These are phyloP conservation scores for Sanguinoderma infundibulare DNA, from an alignment of 1,284 basidiomycete species.

Conservation along the genomic window DNA sequence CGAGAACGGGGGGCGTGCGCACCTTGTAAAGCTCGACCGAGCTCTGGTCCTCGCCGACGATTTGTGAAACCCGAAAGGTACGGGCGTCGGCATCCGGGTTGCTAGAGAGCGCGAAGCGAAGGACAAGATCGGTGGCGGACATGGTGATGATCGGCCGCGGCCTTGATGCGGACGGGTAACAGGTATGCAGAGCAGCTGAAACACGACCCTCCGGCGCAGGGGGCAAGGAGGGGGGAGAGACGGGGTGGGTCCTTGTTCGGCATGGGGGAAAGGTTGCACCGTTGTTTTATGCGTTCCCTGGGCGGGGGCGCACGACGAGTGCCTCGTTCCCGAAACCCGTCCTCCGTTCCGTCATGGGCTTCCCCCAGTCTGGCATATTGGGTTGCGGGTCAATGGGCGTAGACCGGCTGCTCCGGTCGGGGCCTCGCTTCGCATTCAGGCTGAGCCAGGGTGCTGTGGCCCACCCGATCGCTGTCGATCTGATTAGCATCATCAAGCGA, in stretches of 20 bases:
- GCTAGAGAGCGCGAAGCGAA: conserved; percentile 47
- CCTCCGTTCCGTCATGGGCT: conserved; percentile 1
- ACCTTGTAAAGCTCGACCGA: conserved; percentile 54
- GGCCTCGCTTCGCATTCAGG: background rate
- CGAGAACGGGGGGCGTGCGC: conserved; percentile 1
- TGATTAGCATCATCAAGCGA: conserved; percentile 30
- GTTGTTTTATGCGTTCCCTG: conserved; percentile 8
- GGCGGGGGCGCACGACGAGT: background rate
- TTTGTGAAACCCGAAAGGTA: conserved; percentile 46
- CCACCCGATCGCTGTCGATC: conserved; percentile 29
- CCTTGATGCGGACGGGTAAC: conserved; percentile 1
- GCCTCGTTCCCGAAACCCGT: background rate
- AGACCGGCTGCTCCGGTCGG: conserved; percentile 1
- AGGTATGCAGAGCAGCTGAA: background rate
- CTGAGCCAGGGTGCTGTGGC: conserved; percentile 9
- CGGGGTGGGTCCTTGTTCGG: background rate
- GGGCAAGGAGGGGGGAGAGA: background rate
- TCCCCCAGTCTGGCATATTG: background rate
- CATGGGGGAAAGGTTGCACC: background rate
- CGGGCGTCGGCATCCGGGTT: conserved; percentile 45
- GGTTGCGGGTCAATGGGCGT: too few relatives aligned
- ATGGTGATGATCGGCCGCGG: conserved; percentile 19
- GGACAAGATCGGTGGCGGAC: conserved; percentile 40
- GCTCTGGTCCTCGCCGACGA: conserved; percentile 36
- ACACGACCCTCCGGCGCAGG: background rate